Evolutionary conservation across 2,329 filamentous ascomycete genomes (phyloP), one percentile per base, ranked within the genome.

Genomic region (Chaetomium olivaceum): DNA sequence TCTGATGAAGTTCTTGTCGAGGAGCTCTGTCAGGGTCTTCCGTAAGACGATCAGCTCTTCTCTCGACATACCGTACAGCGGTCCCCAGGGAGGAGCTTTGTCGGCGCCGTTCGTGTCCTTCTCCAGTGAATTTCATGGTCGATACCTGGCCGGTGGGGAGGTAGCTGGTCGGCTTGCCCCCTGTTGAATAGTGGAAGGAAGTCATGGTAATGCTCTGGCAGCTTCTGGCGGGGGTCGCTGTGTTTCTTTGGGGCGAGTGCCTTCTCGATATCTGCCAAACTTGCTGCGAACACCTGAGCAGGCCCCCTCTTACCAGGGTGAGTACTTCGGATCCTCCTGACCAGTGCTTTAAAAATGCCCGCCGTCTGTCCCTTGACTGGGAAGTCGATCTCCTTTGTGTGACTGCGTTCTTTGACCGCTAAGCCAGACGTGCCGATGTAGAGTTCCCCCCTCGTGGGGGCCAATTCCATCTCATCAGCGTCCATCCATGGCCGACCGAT

Each of bases 191-290:
- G 31, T 8, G 48, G 31, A 21, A 61, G 46, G 29, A 60, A 52
- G 2, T 60, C 12, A 31, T 61, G 48, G 21, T 61, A 61, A 19
- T 52, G 46, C 12, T 16, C 9, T 1, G 58, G 46, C 9, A 61
- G 31, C 21, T 61, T 61, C 58, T 54, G 2, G 2, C 4, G 29
- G 4, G 33, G 58, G 48, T 61, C n/a, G n/a, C n/a, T 52, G 6
- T 39, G 31, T 31, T 36, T 61, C 48, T 61, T 61, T 12, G 58
- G 58, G 9, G 58, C 29, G 11, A 61, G 31, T 12, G 46, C 58
- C 19, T 54, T 61, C 50, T 61, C 50, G 46, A 61, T 61, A n/a
- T 61, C 50, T 14, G 7, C 16, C 14, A 60, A 12, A 12, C 58
- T 60, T 1, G 23, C 31, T 1, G 36, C 23, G 6, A 56, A 54